These are phyloP conservation scores for Cephaloascus albidus DNA, from an alignment of 805 yeast species.

Conservation along the genomic window DNA sequence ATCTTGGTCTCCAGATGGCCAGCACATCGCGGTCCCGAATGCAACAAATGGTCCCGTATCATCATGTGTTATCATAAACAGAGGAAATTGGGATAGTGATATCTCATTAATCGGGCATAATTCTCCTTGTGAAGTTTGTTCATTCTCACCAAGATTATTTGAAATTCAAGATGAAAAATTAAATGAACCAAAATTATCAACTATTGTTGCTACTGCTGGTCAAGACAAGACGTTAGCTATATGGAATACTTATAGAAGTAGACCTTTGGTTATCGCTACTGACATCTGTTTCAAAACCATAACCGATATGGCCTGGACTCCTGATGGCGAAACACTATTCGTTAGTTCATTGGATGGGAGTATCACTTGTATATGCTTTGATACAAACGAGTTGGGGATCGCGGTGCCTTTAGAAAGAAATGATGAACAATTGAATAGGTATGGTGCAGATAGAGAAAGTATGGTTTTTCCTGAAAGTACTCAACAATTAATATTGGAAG, in stretches of 20 bases:
- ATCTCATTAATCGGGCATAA: conserved; percentile 75
- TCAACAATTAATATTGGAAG: conserved; percentile 69
- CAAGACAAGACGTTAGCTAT: conserved; percentile 84
- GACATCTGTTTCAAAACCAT: conserved; percentile 72
- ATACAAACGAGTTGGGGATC: conserved; percentile 50
- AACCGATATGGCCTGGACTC: conserved; percentile 86
- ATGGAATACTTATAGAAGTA: conserved; percentile 73
- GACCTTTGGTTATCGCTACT: conserved; percentile 73
- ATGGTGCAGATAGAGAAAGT: conserved; percentile 83
- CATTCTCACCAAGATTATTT: conserved; percentile 64
- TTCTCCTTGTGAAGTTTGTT: conserved; percentile 75
- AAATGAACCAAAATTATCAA: conserved; percentile 32
- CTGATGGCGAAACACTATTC: conserved; percentile 67
- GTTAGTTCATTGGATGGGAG: conserved; percentile 81
- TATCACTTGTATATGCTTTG: conserved; percentile 60
- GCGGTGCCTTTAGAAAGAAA: conserved; percentile 55
- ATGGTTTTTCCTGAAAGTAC: conserved; percentile 82
- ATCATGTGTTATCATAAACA: conserved; percentile 59
- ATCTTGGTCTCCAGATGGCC: conserved; percentile 92
- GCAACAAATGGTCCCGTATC: conserved; percentile 80
- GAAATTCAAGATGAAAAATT: conserved; percentile 16
- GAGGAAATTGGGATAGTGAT: conserved; percentile 76
- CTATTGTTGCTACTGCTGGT: conserved; percentile 91
- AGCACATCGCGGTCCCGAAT: conserved; percentile 76
- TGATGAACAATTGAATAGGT: conserved; percentile 63